Evolutionary conservation across 495 filamentous ascomycete genomes (phyloP).

Genomic region (Daldinia vernicosa): DNA sequence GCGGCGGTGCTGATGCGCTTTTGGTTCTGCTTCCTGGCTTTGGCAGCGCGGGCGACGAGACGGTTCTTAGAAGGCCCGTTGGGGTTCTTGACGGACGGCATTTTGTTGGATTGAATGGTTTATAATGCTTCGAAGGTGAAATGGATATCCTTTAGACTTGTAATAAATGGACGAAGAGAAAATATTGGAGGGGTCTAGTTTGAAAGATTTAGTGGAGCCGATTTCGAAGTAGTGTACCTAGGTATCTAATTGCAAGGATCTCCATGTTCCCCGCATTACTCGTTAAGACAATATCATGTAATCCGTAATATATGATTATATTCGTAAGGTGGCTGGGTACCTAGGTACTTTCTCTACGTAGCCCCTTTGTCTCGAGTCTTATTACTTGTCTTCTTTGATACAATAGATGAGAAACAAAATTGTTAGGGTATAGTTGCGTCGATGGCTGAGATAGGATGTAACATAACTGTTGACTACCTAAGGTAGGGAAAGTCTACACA

Average conservation of each 20-base stretch:
- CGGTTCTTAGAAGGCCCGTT: constrained; percentile 57
- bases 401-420: not conserved
- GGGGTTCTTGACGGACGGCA: constrained; percentile 58
- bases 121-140: not conserved
- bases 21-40: constrained; percentile 42
- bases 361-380: not conserved
- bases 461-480: not conserved
- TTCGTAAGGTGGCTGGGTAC: not conserved
- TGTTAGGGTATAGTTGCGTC: not conserved
- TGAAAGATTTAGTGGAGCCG: constrained; percentile 25
- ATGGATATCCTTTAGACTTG: not conserved
- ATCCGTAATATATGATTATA: too few relatives aligned
- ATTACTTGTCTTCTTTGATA: not conserved
- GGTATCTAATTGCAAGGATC: too few relatives aligned
- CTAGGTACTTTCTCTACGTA: not conserved
- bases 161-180: not conserved
- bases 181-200: not conserved
- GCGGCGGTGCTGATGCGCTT: constrained; percentile 37
- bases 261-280: not conserved
- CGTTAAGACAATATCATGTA: too few relatives aligned
- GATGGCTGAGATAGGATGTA: not conserved
- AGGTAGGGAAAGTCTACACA: not conserved
- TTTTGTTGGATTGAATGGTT: constrained; percentile 21
- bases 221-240: not conserved
- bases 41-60: constrained; percentile 48